Evolutionary conservation across 805 yeast genomes (phyloP), one percentile per base, ranked within the genome.

Genomic region (Candida hispaniensis): DNA sequence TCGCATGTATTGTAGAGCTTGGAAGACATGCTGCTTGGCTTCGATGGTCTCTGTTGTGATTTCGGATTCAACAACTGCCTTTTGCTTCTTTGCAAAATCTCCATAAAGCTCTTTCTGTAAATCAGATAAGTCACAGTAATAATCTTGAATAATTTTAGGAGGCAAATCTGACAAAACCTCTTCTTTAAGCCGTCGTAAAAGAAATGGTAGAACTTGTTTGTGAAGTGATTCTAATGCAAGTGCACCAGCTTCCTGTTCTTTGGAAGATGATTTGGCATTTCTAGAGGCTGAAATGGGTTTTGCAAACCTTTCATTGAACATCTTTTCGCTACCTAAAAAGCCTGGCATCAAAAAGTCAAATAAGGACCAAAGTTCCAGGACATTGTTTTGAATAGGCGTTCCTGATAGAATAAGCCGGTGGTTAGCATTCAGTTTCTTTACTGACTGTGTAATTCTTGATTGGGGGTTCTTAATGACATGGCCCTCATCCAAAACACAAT

Each of bases 331-430:
- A 9, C 99, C 99, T 44, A 91, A 63, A 51, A 91, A 91, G 0
- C 99, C 99, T 2, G 99, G 99, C 99, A 91, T 91, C 55, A 91
- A 65, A 56, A 85, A 91, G 56, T 91, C 98, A 63, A 91, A 91
- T 50, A 91, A 63, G 3, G 98, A 91, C 99, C 99, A 91, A 43
- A 91, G 63, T 56, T 91, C 99, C 26, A 91, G 66, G 3, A 91
- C 98, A 51, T 91, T 91, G 53, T 91, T 91, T 56, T 91, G 99
- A 48, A 91, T 91, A 9, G 99, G 99, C 0, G 99, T 91, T 48
- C 99, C 99, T 0, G 97, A 81, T 42, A 91, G 64, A 24, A 91
- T 77, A 44, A 91, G 67, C 34, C 99, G 62, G 57, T 91, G 98
- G 42, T 88, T 85, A 1, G 97, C 93, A 39, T 67, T 64, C 20